phyloP scores from a whole-genome alignment of 1,284 basidiomycete genomes.

The Boletellus deceptivus region DNA sequence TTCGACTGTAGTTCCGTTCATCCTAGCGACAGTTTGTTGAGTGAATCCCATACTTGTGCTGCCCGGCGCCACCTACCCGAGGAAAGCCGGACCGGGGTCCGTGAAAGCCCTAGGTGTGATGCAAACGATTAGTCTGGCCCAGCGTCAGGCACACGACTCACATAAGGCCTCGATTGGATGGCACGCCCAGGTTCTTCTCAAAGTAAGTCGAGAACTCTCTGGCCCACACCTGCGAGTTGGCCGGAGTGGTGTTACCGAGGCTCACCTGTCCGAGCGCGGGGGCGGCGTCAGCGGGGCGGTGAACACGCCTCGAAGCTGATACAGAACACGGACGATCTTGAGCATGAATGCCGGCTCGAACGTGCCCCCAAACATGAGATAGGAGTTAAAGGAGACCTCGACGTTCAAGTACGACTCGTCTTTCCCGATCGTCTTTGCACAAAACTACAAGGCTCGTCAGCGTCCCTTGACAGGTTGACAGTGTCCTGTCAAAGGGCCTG shows the following conservation, averaged over 20 bases:
- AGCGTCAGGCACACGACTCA: conserved; percentile 25
- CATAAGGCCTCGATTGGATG: conserved; percentile 54
- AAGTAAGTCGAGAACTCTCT: conserved; percentile 54
- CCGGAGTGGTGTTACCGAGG: conserved; percentile 52
- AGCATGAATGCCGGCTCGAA: conserved; percentile 64
- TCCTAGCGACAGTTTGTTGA: conserved; percentile 8
- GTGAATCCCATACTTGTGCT: neutral
- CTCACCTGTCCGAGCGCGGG: conserved; percentile 41
- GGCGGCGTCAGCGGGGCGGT: neutral
- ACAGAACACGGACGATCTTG: conserved; percentile 46
- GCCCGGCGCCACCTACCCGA: conserved; percentile 46
- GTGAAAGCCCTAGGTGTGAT: conserved; percentile 43
- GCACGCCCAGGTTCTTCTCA: conserved; percentile 48
- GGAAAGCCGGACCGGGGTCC: conserved; percentile 54
- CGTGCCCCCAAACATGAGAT: conserved; percentile 55
- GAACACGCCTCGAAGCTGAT: no score
- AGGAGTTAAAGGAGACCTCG: conserved; percentile 54
- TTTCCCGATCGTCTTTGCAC: conserved; percentile 43
- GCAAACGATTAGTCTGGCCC: conserved; percentile 45
- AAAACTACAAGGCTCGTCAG: conserved; percentile 35
- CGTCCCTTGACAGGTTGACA: no score
- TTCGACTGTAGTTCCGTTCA: conserved; percentile 12
- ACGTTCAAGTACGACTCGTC: conserved; percentile 53
- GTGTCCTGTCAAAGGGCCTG: no score
- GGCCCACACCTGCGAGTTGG: conserved; percentile 52